Base-by-base conservation (phyloP, 345 rosid species). In the Cardamine occulta region DNA sequence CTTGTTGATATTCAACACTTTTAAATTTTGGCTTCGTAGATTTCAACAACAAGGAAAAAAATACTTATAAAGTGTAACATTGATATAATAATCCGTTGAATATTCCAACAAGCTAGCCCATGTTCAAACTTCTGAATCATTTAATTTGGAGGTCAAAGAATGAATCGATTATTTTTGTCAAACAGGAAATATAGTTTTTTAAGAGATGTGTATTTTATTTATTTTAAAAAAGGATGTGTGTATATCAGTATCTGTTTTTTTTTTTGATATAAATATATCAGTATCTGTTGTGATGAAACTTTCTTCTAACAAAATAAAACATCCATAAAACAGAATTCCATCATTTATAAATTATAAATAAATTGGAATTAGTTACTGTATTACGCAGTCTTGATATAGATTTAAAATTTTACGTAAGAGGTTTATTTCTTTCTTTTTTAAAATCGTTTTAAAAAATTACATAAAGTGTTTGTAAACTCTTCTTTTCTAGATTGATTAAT, bases 41-140 rank as follows among this genome's bases (percentile, higher is more conserved):
- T 42, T 42, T 42, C 73, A 13, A 45, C 59, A 48, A 60, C 11
- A 37, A 23, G 24, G 11, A 24, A 37, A 49, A 23, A 34, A 48
- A 19, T 4, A 28, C 5, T 15, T 49, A 51, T 18, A 3, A 24
- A 35, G 5, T 23, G 12, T 72, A 53, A 7, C 37, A 61, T 12
- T 40, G 19, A 57, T 44, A 7, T 26, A n/a, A 1, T 48, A 53
- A 4, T 55, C 1, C 9, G 13, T 32, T 18, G 58, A 65, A 65
- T 56, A 32, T 37, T 55, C 26, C 62, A 48, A 67, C 61, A 56
- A 28, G 29, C 31, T 2, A 57, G 10, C 62, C 67, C 73, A 19
- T 49, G 68, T 75, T 60, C 66, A 66, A 74, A 47, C 42, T 59
- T 67, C 10, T 59, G 26, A 66, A 26, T 75, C n/a, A 49, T 28